phyloP scores from a whole-genome alignment of 495 filamentous ascomycete genomes.

The Aspergillus biplanus region DNA sequence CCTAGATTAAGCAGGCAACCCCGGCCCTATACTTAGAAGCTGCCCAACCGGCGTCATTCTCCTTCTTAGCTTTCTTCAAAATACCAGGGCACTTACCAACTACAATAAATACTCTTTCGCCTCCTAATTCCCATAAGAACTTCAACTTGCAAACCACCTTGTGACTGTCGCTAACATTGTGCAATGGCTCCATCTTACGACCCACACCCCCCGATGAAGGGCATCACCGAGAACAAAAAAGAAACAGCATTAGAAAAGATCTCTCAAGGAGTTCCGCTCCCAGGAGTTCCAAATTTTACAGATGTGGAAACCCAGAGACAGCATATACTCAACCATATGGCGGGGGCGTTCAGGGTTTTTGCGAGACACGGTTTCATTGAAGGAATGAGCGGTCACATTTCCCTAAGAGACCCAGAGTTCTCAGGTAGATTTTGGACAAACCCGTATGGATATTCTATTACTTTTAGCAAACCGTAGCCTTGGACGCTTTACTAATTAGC shows the following conservation, averaged over 20 bases:
- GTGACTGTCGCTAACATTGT: no score
- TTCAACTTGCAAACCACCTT: no score
- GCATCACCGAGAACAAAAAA: slow-evolving; percentile 2
- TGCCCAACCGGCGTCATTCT: neutral
- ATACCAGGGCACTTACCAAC: neutral
- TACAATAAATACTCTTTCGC: neutral
- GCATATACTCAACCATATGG: slow-evolving; percentile 57
- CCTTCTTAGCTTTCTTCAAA: neutral
- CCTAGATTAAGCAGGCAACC: slow-evolving; percentile 1
- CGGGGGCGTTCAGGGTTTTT: slow-evolving; percentile 38
- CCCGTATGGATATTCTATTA: slow-evolving; percentile 20
- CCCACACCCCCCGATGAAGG: neutral
- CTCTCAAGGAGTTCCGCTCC: slow-evolving; percentile 22
- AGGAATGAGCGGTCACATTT: slow-evolving; percentile 40
- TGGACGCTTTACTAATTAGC: neutral
- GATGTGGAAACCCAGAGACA: slow-evolving; percentile 41
- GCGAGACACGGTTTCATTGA: slow-evolving; percentile 35
- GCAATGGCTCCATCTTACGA: slow-evolving; percentile 14
- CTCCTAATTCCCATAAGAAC: neutral
- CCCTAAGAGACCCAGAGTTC: slow-evolving; percentile 36
- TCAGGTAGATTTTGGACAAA: slow-evolving; percentile 29
- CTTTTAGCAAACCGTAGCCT: neutral
- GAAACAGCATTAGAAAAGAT: slow-evolving; percentile 18
- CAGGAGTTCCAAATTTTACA: slow-evolving; percentile 39
- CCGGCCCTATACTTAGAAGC: neutral